These are phyloP conservation scores for Thraustotheca clavata DNA, from an alignment of 352 stramenopile species.

Conservation along the genomic window DNA sequence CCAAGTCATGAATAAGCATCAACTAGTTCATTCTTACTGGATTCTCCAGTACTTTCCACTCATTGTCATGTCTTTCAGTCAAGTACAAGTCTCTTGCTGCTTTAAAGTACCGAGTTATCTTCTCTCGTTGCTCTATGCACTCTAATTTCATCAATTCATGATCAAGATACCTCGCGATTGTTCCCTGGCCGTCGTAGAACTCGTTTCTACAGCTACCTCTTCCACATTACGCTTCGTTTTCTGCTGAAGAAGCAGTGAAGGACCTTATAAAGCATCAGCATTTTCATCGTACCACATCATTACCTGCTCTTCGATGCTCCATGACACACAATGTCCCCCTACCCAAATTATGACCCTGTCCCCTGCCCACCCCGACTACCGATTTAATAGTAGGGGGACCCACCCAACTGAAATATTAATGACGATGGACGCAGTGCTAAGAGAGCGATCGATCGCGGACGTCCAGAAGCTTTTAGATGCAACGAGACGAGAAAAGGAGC, in stretches of 20 bases:
- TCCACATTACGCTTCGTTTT: background rate
- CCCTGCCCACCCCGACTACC: background rate
- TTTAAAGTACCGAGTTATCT: slow-evolving; percentile 46
- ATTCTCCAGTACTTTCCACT: slow-evolving; percentile 20
- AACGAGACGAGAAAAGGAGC: slow-evolving; percentile 75
- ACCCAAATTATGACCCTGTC: background rate
- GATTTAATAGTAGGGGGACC: background rate
- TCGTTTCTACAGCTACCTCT: background rate
- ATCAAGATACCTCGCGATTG: background rate
- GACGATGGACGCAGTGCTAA: slow-evolving; percentile 48
- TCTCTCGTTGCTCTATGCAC: slow-evolving; percentile 45
- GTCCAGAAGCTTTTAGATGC: slow-evolving; percentile 73
- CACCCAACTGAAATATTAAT: background rate
- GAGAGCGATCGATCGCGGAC: slow-evolving; percentile 68
- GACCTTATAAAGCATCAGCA: background rate
- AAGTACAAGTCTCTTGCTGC: slow-evolving; percentile 58
- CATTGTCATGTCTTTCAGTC: slow-evolving; percentile 58
- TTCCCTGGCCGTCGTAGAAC: background rate
- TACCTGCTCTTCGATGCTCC: too few relatives aligned
- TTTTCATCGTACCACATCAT: too few relatives aligned
- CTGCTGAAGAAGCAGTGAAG: background rate
- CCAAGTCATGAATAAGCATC: background rate
- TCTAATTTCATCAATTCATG: background rate
- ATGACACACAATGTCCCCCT: too few relatives aligned
- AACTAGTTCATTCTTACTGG: background rate